Base-by-base conservation (phyloP, 164 flowering plant genomes). In the Hamamelis virginiana region DNA sequence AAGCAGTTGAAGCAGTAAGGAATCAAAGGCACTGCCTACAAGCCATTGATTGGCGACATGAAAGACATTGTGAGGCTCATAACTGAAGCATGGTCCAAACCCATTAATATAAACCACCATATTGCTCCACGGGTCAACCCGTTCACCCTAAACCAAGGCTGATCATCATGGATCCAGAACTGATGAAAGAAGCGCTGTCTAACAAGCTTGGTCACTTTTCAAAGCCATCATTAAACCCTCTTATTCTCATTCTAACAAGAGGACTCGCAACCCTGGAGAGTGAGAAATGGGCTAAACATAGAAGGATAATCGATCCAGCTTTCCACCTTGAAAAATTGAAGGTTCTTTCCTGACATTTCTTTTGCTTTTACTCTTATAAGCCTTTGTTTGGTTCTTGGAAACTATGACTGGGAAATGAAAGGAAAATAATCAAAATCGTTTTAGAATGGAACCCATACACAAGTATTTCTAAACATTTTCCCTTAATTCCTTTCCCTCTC, bases 311-410 rank as follows among this genome's bases (percentile, higher is more conserved):
- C 1, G 46, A 53, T 16, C 83, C 83, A 14, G 81, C 83, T 23
- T 82, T 82, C 48, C 80, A 78, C 59, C 57, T 25, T 0, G 77
- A 80, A 15, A 82, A 82, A 38, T 56, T 82, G 51, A 78, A 82
- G 83, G 81, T 68, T 55, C 27, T 55, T 55, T 55, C 26, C 3
- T 23, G 27, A 55, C 27, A 6, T 51, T n/a, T 51, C 18, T 4
- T 16, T 19, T 18, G 8, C 10, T 51, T 51, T 51, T 33, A 33
- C 41, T 33, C 41, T 33, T 33, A 2, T n/a, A n/a, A n/a, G n/a
- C n/a, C n/a, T n/a, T n/a, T n/a, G n/a, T n/a, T n/a, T n/a, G n/a
- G n/a, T n/a, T n/a, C n/a, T n/a, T n/a, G n/a, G n/a, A n/a, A n/a
- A n/a, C n/a, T n/a, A n/a, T n/a, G n/a, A n/a, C n/a, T n/a, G n/a